Evolutionary conservation across 2,329 filamentous ascomycete species (phyloP), one percentile per base, ranked within the genome.

Genomic region (Colletotrichum camelliae): DNA sequence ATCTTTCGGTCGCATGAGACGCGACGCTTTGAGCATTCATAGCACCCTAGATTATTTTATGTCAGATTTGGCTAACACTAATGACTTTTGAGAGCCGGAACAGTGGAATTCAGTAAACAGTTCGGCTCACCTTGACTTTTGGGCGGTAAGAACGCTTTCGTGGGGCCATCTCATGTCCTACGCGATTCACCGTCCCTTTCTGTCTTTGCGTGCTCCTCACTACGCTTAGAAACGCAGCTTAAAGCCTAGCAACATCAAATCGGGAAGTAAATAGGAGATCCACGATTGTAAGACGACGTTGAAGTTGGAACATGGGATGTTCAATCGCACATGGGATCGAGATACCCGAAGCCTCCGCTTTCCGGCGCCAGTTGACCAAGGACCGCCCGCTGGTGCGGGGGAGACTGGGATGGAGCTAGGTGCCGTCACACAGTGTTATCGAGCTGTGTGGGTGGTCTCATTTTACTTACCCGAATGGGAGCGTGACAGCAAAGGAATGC

Each of bases 121-220:
- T 24, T 24, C 24, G 24, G 21, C 52, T 57, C 13, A 57, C 52
- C 52, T 29, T 57, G 24, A 57, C 24, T 18, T 57, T 57, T 15
- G 52, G 24, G 27, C 52, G 52, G 52, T 57, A 57, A 24, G 52
- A 21, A 57, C 52, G 52, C 52, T 57, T 57, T 57, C 15, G 52
- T 57, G 24, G 52, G 52, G 52, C 24, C 52, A 57, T 57, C 52
- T 57, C 24, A 16, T 18, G 52, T 13, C 15, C 7, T 29, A 5
- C 21, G 8, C 52, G 12, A 16, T 6, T 29, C 8, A 13, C 2
- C 4, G 52, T 57, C 43, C 43, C 43, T 21, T 12, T 21, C 43
- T 21, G 18, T 10, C 43, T 7, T 1, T 48, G n/a, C n/a, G 43
- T 48, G 43, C 43, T 48, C 18, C 5, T 48, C n/a, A 48, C 18